These are phyloP conservation scores for Elaphomyces granulatus DNA, from an alignment of 495 filamentous ascomycete genomes.

Conservation along the genomic window DNA sequence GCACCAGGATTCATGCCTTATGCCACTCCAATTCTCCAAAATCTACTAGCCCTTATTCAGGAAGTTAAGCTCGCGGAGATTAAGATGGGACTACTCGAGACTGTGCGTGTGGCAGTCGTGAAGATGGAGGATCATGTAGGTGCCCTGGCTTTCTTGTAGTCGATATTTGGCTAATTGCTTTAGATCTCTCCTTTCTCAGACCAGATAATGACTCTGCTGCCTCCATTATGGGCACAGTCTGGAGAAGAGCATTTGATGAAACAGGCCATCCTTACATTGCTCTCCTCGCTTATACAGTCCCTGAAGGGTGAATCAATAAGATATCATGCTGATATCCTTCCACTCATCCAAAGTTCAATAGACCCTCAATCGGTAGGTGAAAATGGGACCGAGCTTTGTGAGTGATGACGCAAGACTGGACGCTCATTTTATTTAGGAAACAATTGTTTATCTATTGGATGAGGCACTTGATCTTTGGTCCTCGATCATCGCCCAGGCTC, in stretches of 20 bases:
- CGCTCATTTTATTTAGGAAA: slow-evolving; percentile 33
- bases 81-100: slow-evolving; percentile 73
- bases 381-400: too few species aligned
- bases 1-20: slow-evolving; percentile 57
- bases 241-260: slow-evolving; percentile 80
- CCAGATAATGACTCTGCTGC: slow-evolving; percentile 63
- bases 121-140: slow-evolving; percentile 62
- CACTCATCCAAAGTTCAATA: slow-evolving; percentile 62
- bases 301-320: slow-evolving; percentile 58
- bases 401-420: too few species aligned
- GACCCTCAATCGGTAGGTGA: slow-evolving; percentile 55
- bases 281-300: slow-evolving; percentile 61
- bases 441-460: slow-evolving; percentile 73
- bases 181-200: slow-evolving; percentile 60
- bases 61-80: slow-evolving; percentile 76
- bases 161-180: neutral
- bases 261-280: slow-evolving; percentile 73
- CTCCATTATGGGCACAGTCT: slow-evolving; percentile 67
- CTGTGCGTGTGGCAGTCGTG: slow-evolving; percentile 62
- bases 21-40: slow-evolving; percentile 49
- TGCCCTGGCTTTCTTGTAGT: neutral
- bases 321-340: slow-evolving; percentile 61
- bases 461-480: slow-evolving; percentile 85
- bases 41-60: slow-evolving; percentile 58
- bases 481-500: slow-evolving; percentile 56